Percentiles rank a stretch among this genome's conserved stretches.
Conservation (phyloP, 1,139 yeast genomes). For the Hyphopichia pseudoburtonii region DNA sequence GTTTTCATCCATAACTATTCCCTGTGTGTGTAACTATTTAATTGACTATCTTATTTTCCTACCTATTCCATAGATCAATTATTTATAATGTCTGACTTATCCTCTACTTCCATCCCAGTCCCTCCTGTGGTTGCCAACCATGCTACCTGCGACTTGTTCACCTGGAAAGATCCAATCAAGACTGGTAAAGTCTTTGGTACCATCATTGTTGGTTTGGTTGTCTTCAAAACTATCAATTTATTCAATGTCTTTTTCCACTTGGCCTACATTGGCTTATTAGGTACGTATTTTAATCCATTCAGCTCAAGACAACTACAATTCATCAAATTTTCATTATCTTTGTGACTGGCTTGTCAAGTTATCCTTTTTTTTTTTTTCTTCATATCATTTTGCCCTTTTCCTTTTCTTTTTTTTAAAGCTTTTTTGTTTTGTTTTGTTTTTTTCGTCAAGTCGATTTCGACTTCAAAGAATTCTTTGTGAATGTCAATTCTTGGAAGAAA, state of each 20-base stretch:
- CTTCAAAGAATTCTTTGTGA: too few species aligned
- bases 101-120: neutral
- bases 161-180: conserved; percentile 81
- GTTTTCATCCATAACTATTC: too few species aligned
- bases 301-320: too few species aligned
- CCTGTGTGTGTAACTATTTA: too few species aligned
- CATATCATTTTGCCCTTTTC: neutral
- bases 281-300: conserved; percentile 30
- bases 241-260: conserved; percentile 64
- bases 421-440: neutral
- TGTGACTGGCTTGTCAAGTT: too few species aligned
- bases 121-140: neutral
- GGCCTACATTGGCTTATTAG: conserved; percentile 46
- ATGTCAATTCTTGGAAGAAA: too few species aligned
- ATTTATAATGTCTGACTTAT: neutral
- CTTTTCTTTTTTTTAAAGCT: neutral
- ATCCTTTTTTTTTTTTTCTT: neutral
- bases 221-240: conserved; percentile 70
- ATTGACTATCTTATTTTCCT: too few species aligned
- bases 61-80: too few species aligned
- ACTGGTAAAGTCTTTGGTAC: conserved; percentile 80
- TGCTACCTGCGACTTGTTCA: conserved; percentile 43
- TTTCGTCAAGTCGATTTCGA: neutral
- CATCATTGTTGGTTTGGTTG: conserved; percentile 55
- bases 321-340: too few species aligned